phyloP scores from a whole-genome alignment of 2,329 filamentous ascomycete genomes.

The Hansfordia pulvinata region DNA sequence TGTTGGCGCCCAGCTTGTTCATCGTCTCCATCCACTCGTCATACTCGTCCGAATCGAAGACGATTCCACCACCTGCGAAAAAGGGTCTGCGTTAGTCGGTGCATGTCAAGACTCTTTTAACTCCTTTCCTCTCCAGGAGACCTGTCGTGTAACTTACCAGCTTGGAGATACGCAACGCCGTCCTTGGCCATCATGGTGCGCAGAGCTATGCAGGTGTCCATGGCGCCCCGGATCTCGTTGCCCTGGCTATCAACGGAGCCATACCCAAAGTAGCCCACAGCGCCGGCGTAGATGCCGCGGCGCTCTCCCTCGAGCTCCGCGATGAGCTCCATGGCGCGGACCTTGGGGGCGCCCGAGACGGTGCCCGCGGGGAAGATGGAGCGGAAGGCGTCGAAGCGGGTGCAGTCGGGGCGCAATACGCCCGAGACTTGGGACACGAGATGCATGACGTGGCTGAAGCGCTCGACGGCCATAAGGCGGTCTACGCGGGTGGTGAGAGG shows the following conservation, averaged over 20 bases:
- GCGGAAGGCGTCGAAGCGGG: conserved; percentile 87
- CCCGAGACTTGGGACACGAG: conserved; percentile 92
- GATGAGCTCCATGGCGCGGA: conserved; percentile 93
- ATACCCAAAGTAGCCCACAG: conserved; percentile 94
- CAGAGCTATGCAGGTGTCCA: conserved; percentile 75
- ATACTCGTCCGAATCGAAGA: conserved; percentile 81
- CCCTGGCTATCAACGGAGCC: conserved; percentile 54
- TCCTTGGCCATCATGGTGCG: conserved; percentile 93
- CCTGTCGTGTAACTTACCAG: conserved; percentile 27
- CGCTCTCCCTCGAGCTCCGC: conserved; percentile 90
- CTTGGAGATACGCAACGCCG: conserved; percentile 80
- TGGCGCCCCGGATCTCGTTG: conserved; percentile 59
- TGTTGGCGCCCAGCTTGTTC: conserved; percentile 87
- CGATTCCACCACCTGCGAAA: conserved; percentile 64
- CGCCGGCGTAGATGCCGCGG: conserved; percentile 87
- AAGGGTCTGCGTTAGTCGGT: not conserved
- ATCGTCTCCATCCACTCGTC: conserved; percentile 93
- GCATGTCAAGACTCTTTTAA: not conserved
- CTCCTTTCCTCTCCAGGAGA: not conserved
- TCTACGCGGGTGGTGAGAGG: conserved; percentile 83
- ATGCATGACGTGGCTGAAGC: conserved; percentile 95
- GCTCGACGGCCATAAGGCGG: conserved; percentile 84
- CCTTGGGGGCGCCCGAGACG: conserved; percentile 89
- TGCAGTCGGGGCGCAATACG: conserved; percentile 68
- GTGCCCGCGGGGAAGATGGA: conserved; percentile 96